phyloP scores from a whole-genome alignment of 2,329 filamentous ascomycete genomes.

The Mollisiaceae sp. region DNA sequence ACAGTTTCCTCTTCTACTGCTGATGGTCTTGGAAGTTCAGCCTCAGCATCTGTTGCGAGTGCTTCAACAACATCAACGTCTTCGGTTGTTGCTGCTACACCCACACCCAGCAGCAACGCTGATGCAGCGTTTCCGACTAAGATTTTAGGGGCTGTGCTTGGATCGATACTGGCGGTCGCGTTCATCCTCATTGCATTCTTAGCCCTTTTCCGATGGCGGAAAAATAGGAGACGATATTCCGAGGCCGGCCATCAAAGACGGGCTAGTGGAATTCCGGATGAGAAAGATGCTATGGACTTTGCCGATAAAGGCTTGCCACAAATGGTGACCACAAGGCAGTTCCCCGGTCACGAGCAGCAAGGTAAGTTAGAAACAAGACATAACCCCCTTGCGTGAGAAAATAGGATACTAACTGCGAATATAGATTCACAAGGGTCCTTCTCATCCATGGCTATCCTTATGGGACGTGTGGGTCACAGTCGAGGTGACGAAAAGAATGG shows the following conservation, averaged over 20 bases:
- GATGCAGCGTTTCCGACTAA: conserved; percentile 52
- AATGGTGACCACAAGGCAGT: conserved; percentile 44
- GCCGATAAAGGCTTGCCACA: conserved; percentile 49
- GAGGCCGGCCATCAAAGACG: conserved; percentile 53
- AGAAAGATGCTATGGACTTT: conserved; percentile 61
- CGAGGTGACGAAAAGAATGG: conserved; percentile 52
- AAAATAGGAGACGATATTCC: conserved; percentile 58
- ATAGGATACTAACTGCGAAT: neutral
- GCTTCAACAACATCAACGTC: conserved; percentile 24
- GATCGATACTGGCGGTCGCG: conserved; percentile 77
- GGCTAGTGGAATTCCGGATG: conserved; percentile 55
- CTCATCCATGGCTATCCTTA: conserved; percentile 68
- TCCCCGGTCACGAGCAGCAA: conserved; percentile 53
- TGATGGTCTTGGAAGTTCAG: conserved; percentile 32
- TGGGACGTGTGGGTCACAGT: conserved; percentile 63
- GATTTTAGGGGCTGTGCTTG: conserved; percentile 82
- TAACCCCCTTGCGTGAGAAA: neutral
- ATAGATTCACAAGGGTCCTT: conserved; percentile 61
- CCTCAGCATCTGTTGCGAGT: conserved; percentile 30
- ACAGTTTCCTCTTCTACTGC: conserved; percentile 18
- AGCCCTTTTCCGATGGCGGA: conserved; percentile 66
- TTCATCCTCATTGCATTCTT: conserved; percentile 58
- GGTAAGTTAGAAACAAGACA: neutral
- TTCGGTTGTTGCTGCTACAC: conserved; percentile 34
- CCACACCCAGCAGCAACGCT: conserved; percentile 18